A percentile compares a stretch with the other conserved stretches of the same genome.
phyloP scores from a whole-genome alignment of 2,329 filamentous ascomycete genomes.

The Ophiocordyceps camponoti-floridani region DNA sequence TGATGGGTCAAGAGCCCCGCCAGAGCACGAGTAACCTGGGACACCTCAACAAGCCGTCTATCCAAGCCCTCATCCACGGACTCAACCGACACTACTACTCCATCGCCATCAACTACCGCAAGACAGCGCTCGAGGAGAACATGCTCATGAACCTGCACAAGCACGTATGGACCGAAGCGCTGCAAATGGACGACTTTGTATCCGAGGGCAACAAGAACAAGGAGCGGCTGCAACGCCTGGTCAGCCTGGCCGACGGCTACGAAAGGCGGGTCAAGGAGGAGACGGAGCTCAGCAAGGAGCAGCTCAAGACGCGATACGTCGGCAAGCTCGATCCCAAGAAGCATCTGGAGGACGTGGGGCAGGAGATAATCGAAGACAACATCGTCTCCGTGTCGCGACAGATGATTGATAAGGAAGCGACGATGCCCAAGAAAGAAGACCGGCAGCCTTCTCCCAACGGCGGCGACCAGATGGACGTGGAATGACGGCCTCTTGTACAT shows the following conservation, averaged over 20 bases:
- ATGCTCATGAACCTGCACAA: constrained; percentile 99
- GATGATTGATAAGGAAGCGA: constrained; percentile 99
- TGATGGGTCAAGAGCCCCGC: constrained; percentile 93
- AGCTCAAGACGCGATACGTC: constrained; percentile 96
- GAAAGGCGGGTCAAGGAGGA: constrained; percentile 99
- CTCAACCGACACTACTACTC: constrained; percentile 98
- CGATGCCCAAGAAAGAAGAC: constrained; percentile 56
- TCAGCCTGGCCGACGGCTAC: constrained; percentile 82
- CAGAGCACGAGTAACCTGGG: constrained; percentile 97
- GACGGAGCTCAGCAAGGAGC: constrained; percentile 90
- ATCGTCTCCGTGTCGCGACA: constrained; percentile 96
- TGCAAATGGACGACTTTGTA: constrained; percentile 93
- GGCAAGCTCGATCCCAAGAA: constrained; percentile 99
- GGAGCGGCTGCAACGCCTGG: constrained; percentile 73
- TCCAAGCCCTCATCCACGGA: constrained; percentile 94
- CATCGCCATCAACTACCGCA: constrained; percentile 95
- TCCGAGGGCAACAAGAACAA: constrained; percentile 72
- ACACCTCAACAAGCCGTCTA: constrained; percentile 98
- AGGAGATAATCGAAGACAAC: constrained; percentile 96
- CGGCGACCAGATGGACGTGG: constrained; percentile 50
- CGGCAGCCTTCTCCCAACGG: constrained; percentile 27
- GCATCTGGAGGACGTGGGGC: constrained; percentile 90
- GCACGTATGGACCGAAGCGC: constrained; percentile 95
- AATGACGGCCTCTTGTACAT: constrained; percentile 23
- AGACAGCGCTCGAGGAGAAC: constrained; percentile 94